Conservation (phyloP, 108 stramenopile species). For the Skeletonema menzelii region DNA sequence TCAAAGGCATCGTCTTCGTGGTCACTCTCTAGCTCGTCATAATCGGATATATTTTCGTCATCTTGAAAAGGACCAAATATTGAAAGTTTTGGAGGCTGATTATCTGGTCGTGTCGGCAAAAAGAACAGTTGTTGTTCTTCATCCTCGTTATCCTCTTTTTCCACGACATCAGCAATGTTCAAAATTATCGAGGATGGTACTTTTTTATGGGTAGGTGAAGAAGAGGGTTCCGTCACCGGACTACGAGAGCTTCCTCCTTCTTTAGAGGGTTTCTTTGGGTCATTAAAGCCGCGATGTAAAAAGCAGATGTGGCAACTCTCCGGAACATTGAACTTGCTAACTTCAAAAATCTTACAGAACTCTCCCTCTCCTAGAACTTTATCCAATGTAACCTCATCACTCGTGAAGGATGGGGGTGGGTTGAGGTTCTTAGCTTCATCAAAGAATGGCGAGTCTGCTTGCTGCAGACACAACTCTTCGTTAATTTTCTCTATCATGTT, state of each 20-base stretch:
- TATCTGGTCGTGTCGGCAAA: neutral
- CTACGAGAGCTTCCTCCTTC: neutral
- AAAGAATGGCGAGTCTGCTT: conserved; percentile 34
- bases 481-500: conserved; percentile 17
- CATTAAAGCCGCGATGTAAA: conserved; percentile 32
- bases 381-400: conserved; percentile 50
- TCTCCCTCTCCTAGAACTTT: conserved; percentile 60
- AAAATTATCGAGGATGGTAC: neutral
- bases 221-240: neutral
- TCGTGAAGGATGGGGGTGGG: conserved; percentile 24
- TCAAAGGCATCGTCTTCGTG: conserved; percentile 54
- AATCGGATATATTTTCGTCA: conserved; percentile 40
- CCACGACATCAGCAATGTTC: neutral
- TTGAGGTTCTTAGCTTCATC: neutral
- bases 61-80: conserved; percentile 9
- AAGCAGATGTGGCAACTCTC: conserved; percentile 49
- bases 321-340: conserved; percentile 29
- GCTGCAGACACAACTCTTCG: conserved; percentile 25
- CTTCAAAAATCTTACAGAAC: conserved; percentile 62
- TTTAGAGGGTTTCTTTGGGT: conserved; percentile 29
- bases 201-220: neutral
- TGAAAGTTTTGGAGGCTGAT: neutral
- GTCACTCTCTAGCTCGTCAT: conserved; percentile 37
- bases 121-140: neutral
- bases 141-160: neutral